Conservation (phyloP, 176 grass and related monocot species). For the Dactylis glomerata region DNA sequence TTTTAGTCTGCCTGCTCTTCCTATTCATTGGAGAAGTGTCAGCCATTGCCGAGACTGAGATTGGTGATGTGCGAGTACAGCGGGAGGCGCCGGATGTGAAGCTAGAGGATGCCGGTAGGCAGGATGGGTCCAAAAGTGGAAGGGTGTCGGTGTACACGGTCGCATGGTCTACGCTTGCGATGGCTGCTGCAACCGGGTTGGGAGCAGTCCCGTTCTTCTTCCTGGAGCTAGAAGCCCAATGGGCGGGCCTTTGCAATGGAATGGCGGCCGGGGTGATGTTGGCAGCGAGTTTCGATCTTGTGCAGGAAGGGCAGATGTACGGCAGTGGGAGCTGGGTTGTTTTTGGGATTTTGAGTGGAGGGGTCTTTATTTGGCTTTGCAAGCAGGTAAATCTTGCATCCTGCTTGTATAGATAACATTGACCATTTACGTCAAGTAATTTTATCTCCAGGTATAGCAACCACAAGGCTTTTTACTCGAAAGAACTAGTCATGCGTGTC, state of each 20-base stretch:
- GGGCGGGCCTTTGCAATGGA: constrained; percentile 88
- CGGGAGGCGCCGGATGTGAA: constrained; percentile 66
- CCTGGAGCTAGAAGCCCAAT: constrained; percentile 81
- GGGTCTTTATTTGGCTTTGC: constrained; percentile 94
- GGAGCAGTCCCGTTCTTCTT: constrained; percentile 91
- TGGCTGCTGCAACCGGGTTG: constrained; percentile 80
- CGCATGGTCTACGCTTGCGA: constrained; percentile 87
- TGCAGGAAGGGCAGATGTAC: constrained; percentile 84
- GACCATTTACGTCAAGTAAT: background rate
- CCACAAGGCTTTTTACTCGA: background rate
- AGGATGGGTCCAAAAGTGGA: constrained; percentile 50
- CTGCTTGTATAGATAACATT: background rate
- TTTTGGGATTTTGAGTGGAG: constrained; percentile 74
- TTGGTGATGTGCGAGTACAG: constrained; percentile 20
- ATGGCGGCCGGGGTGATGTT: constrained; percentile 88
- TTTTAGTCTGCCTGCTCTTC: constrained; percentile 45
- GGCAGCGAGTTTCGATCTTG: constrained; percentile 90
- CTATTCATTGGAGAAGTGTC: constrained; percentile 21
- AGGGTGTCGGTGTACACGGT: constrained; percentile 72
- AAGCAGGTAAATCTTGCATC: constrained; percentile 66
- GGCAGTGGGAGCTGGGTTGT: constrained; percentile 92
- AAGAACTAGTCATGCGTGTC: background rate
- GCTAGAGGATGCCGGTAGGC: constrained; percentile 29
- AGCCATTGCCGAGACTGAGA: constrained; percentile 54
- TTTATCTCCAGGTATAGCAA: background rate